phyloP scores from a whole-genome alignment of 2,329 filamentous ascomycete species.

The Paraphoma chrysanthemicola region DNA sequence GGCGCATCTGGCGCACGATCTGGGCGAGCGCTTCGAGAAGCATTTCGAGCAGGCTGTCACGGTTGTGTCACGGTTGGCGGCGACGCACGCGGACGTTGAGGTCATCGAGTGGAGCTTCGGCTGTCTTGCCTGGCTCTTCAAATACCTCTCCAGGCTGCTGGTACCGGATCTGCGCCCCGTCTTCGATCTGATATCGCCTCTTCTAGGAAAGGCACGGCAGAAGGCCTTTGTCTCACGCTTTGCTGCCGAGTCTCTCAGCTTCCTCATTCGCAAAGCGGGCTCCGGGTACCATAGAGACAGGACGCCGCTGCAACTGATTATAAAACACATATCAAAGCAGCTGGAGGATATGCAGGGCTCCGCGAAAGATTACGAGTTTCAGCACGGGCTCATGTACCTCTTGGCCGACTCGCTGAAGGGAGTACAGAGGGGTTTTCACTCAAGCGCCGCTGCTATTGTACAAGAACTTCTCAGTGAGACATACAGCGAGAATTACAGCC shows the following conservation, averaged over 20 bases:
- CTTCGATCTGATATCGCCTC: slow-evolving; percentile 80
- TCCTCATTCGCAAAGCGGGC: slow-evolving; percentile 88
- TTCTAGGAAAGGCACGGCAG: slow-evolving; percentile 82
- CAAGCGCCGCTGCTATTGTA: slow-evolving; percentile 62
- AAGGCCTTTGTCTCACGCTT: slow-evolving; percentile 90
- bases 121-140: slow-evolving; percentile 93
- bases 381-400: slow-evolving; percentile 89
- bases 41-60: slow-evolving; percentile 80
- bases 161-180: slow-evolving; percentile 86
- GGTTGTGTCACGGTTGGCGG: slow-evolving; percentile 79
- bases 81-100: slow-evolving; percentile 77
- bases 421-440: slow-evolving; percentile 64
- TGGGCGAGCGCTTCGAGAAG: slow-evolving; percentile 86
- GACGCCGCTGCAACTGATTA: slow-evolving; percentile 72
- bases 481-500: slow-evolving; percentile 26
- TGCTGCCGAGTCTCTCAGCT: slow-evolving; percentile 93
- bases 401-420: slow-evolving; percentile 81
- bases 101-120: slow-evolving; percentile 99
- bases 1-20: slow-evolving; percentile 91
- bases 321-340: slow-evolving; percentile 75
- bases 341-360: slow-evolving; percentile 63
- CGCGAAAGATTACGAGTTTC: slow-evolving; percentile 72
- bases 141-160: slow-evolving; percentile 88
- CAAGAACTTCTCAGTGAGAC: slow-evolving; percentile 55
- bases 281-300: slow-evolving; percentile 75